These are phyloP conservation scores for Phyllostachys edulis DNA, from an alignment of 176 grass and related monocot species.

Conservation along the genomic window DNA sequence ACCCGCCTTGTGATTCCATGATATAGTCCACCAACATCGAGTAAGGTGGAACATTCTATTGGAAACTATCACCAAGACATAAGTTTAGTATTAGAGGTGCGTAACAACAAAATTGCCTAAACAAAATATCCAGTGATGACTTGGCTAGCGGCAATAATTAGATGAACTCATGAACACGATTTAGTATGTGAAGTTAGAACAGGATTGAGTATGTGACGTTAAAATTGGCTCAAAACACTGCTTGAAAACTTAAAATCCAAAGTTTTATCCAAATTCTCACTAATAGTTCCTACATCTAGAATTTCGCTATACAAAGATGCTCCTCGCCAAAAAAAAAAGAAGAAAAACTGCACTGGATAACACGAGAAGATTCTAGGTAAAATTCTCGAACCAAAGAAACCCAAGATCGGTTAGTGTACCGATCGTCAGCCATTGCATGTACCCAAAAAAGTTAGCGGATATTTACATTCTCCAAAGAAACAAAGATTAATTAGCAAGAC, in stretches of 20 bases:
- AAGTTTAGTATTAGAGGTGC: constrained; percentile 18
- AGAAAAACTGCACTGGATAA: too few relatives aligned
- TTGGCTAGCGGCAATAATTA: background rate
- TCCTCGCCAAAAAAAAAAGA: too few relatives aligned
- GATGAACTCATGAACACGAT: background rate
- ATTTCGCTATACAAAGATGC: constrained; percentile 16
- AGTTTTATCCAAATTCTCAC: constrained; percentile 11
- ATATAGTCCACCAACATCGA: constrained; percentile 94
- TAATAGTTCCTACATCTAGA: constrained; percentile 19
- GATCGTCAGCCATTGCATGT: too few relatives aligned
- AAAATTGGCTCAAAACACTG: background rate
- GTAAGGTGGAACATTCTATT: constrained; percentile 95
- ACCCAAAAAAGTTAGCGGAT: too few relatives aligned
- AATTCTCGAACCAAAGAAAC: too few relatives aligned
- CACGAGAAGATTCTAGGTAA: too few relatives aligned
- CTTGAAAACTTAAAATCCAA: background rate
- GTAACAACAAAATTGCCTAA: constrained; percentile 17
- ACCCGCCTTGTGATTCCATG: constrained; percentile 84
- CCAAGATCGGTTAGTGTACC: too few relatives aligned
- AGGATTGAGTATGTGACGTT: background rate
- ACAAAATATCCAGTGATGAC: background rate
- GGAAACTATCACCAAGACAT: constrained; percentile 66
- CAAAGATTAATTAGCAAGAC: too few relatives aligned
- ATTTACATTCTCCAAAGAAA: too few relatives aligned
- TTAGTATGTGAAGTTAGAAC: background rate